Conservation (phyloP, 2,329 filamentous ascomycete genomes). For the Botrytis fabae region DNA sequence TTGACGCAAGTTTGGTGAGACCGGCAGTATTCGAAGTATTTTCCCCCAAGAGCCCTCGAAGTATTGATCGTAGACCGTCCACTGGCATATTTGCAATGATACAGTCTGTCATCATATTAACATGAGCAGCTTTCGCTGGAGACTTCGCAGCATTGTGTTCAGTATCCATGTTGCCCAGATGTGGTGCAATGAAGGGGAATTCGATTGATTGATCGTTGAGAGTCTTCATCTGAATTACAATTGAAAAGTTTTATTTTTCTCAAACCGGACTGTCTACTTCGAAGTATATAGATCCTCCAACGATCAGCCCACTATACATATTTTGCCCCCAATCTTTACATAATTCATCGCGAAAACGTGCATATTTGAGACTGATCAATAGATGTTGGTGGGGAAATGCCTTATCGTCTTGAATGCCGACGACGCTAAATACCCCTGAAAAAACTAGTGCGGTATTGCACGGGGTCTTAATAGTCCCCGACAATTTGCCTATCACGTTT, state of each 20-base stretch:
- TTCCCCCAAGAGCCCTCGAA: conserved; percentile 40
- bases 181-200: background rate
- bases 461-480: background rate
- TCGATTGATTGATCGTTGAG: conserved; percentile 6
- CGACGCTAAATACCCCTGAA: conserved; percentile 1
- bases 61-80: conserved; percentile 45
- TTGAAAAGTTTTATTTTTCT: background rate
- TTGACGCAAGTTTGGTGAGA: conserved; percentile 40
- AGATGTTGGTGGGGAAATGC: conserved; percentile 6
- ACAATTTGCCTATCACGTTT: conserved; percentile 17
- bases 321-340: background rate
- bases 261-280: background rate
- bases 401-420: conserved; percentile 12
- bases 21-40: conserved; percentile 40
- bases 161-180: conserved; percentile 4
- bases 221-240: background rate
- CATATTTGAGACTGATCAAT: background rate
- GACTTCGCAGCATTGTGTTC: background rate
- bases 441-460: no score
- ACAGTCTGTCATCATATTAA: conserved; percentile 51
- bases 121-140: conserved; percentile 42
- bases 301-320: background rate
- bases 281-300: background rate
- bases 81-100: conserved; percentile 47
- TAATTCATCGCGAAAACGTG: background rate